Evolutionary conservation across 2,329 filamentous ascomycete species (phyloP).

Genomic region (Cladosporium sp.): DNA sequence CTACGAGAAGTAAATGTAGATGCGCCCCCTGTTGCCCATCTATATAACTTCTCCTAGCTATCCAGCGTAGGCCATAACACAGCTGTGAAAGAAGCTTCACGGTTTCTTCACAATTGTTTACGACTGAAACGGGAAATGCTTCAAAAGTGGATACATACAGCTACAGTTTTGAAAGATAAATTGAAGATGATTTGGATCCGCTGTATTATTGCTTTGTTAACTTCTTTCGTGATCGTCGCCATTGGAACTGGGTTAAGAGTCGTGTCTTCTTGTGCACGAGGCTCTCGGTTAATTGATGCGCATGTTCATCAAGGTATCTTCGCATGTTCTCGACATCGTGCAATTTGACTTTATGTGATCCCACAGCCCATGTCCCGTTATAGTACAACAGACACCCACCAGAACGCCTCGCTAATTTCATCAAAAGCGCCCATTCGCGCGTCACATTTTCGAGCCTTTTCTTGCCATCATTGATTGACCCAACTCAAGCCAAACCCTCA

Average conservation of each 20-base stretch:
- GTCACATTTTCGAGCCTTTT: background rate
- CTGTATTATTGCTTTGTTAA: background rate
- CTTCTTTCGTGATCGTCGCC: background rate
- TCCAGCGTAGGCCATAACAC: background rate
- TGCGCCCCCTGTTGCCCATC: background rate
- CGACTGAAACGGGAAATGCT: conserved; percentile 16
- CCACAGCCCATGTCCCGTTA: background rate
- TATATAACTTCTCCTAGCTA: background rate
- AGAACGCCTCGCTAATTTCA: conserved; percentile 18
- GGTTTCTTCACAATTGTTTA: background rate
- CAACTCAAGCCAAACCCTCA: conserved; percentile 1
- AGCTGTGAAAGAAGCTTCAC: background rate
- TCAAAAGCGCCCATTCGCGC: background rate
- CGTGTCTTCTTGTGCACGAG: background rate
- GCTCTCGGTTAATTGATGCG: background rate
- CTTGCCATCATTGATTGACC: background rate
- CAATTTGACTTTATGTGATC: background rate
- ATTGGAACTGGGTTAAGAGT: background rate
- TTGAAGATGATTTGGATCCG: background rate
- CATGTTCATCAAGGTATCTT: background rate
- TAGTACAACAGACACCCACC: conserved; percentile 5
- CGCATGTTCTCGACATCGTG: background rate
- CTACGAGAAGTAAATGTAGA: conserved; percentile 75
- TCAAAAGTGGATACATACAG: conserved; percentile 1
- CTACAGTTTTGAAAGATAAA: conserved; percentile 1